Conservation (phyloP, 2,329 filamentous ascomycete genomes). For the Alternaria gaisen region DNA sequence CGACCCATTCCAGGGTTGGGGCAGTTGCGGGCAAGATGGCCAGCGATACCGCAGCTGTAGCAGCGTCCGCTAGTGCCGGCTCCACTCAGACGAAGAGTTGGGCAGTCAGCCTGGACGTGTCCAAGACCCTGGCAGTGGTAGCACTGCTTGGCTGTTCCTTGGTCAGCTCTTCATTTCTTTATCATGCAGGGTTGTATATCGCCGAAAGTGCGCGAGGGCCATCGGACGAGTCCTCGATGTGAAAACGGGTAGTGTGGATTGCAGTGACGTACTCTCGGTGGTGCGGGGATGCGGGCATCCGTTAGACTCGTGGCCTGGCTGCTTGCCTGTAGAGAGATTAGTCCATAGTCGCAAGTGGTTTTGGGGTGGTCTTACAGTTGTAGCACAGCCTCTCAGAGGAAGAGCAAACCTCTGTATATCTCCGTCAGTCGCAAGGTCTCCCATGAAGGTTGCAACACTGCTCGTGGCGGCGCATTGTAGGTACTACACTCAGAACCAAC, state of each 20-base stretch:
- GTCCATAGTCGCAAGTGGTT: slow-evolving; percentile 16
- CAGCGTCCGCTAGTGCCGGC: slow-evolving; percentile 84
- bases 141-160: slow-evolving; percentile 85
- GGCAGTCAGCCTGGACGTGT: slow-evolving; percentile 98
- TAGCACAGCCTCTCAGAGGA: slow-evolving; percentile 99
- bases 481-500: slow-evolving; percentile 13
- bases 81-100: slow-evolving; percentile 88
- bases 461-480: slow-evolving; percentile 32
- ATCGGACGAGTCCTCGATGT: not conserved
- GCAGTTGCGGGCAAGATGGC: slow-evolving; percentile 92
- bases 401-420: slow-evolving; percentile 83
- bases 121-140: slow-evolving; percentile 99
- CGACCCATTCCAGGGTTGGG: slow-evolving; percentile 76
- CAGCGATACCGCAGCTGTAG: slow-evolving; percentile 94
- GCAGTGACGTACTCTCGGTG: slow-evolving; percentile 75
- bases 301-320: slow-evolving; percentile 96
- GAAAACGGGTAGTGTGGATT: not conserved
- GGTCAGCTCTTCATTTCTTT: slow-evolving; percentile 21
- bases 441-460: slow-evolving; percentile 12
- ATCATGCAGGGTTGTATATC: not conserved
- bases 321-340: slow-evolving; percentile 68
- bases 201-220: not conserved
- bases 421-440: slow-evolving; percentile 33
- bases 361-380: slow-evolving; percentile 76
- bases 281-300: slow-evolving; percentile 95